A percentile compares a stretch with the other conserved stretches of the same genome.
phyloP scores from a whole-genome alignment of 2,329 filamentous ascomycete genomes.

The Colletotrichum tamarilloi region DNA sequence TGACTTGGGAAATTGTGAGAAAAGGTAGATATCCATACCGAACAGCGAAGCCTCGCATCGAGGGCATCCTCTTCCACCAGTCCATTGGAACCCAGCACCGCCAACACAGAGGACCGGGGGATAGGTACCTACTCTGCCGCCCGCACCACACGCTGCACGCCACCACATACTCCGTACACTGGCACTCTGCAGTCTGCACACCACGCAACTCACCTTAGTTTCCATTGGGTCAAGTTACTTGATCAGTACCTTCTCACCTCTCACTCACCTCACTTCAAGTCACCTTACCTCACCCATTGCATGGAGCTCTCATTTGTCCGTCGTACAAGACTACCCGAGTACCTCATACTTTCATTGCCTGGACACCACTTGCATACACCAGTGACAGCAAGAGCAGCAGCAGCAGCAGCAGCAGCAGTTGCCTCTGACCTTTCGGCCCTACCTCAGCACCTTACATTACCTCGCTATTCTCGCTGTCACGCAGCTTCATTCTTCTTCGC shows the following conservation, averaged over 20 bases:
- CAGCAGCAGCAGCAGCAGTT: neutral
- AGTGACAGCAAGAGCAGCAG: too few relatives aligned
- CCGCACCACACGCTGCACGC: too few relatives aligned
- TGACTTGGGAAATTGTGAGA: neutral
- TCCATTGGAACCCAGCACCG: neutral
- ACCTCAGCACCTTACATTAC: neutral
- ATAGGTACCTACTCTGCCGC: neutral
- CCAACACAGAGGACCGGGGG: neutral
- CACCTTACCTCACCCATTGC: neutral
- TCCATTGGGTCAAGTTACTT: neutral
- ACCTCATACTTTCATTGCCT: too few relatives aligned
- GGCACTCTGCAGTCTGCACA: neutral
- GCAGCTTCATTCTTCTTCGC: slow-evolving; percentile 14
- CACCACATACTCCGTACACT: too few relatives aligned
- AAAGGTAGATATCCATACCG: too few relatives aligned
- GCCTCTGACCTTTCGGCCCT: slow-evolving; percentile 7
- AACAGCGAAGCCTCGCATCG: too few relatives aligned
- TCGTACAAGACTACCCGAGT: neutral
- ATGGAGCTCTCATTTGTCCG: neutral
- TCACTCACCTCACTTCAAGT: neutral
- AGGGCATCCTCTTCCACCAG: neutral
- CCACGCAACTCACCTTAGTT: neutral
- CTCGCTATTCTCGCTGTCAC: neutral
- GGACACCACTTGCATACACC: too few relatives aligned
- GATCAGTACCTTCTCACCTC: neutral